phyloP scores from a whole-genome alignment of 75 land plant species.

The Larix kaempferi region DNA sequence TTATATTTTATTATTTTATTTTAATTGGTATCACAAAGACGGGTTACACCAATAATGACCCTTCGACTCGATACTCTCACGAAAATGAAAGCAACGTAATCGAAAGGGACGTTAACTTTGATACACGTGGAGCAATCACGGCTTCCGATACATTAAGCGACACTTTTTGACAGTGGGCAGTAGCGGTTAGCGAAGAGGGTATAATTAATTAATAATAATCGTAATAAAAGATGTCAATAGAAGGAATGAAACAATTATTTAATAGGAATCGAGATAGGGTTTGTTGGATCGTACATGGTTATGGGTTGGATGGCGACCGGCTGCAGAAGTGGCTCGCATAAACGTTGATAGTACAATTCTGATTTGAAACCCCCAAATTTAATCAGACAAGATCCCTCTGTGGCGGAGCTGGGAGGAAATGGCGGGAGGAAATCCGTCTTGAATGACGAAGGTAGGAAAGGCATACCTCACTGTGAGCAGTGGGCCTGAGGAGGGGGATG shows the following conservation, averaged over 20 bases:
- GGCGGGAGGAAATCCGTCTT: no score
- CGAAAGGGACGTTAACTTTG: background rate
- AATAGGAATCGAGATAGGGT: constrained; percentile 1
- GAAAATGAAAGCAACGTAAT: no score
- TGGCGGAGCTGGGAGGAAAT: no score
- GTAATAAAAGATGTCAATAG: background rate
- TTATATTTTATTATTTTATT: no score
- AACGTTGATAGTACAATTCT: background rate
- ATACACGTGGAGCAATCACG: background rate
- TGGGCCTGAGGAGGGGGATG: background rate
- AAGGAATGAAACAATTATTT: no score
- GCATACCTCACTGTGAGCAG: no score
- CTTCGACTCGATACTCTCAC: no score
- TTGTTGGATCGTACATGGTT: background rate
- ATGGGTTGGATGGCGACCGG: constrained; percentile 1
- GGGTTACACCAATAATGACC: no score
- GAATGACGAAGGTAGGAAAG: background rate
- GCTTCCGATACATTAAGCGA: no score
- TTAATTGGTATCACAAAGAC: no score
- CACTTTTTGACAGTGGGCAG: background rate
- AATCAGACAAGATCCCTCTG: background rate
- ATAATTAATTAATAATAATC: background rate
- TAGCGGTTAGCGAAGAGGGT: background rate
- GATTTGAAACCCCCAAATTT: background rate
- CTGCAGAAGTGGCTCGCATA: constrained; percentile 10